Conservation (phyloP, 768 basidiomycete genomes). For the Kwoniella botswanensis region DNA sequence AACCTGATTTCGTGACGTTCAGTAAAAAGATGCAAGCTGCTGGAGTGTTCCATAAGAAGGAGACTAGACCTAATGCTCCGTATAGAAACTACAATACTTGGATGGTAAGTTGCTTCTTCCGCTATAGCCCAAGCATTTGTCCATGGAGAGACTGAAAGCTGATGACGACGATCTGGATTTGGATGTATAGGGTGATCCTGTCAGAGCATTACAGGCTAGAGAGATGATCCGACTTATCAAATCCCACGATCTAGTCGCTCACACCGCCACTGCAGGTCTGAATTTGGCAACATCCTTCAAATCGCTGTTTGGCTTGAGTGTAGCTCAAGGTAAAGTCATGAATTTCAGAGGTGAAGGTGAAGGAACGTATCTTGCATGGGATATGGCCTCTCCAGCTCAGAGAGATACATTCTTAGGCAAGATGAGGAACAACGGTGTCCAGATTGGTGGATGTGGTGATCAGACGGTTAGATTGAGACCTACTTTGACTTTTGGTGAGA, state of each 20-base stretch:
- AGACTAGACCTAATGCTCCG: slow-evolving; percentile 55
- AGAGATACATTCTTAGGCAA: slow-evolving; percentile 55
- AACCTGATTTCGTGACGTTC: slow-evolving; percentile 62
- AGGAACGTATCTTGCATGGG: slow-evolving; percentile 60
- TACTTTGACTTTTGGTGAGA: slow-evolving; percentile 58
- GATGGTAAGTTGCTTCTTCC: slow-evolving; percentile 33
- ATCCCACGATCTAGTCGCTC: slow-evolving; percentile 54
- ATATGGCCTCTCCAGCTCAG: slow-evolving; percentile 43
- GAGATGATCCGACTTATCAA: slow-evolving; percentile 59
- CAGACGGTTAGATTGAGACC: slow-evolving; percentile 52
- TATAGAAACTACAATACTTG: slow-evolving; percentile 59
- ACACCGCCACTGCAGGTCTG: slow-evolving; percentile 56
- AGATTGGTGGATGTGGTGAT: slow-evolving; percentile 58
- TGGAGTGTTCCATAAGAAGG: slow-evolving; percentile 59
- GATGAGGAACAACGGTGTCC: slow-evolving; percentile 57
- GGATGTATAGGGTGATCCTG: slow-evolving; percentile 55
- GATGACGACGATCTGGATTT: not conserved
- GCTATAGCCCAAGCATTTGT: not conserved
- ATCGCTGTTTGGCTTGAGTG: slow-evolving; percentile 16
- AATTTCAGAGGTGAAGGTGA: slow-evolving; percentile 55
- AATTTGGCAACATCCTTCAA: slow-evolving; percentile 21
- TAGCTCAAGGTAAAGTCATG: slow-evolving; percentile 34
- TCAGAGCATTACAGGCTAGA: slow-evolving; percentile 58
- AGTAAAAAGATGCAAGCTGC: slow-evolving; percentile 61
- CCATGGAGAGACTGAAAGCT: not conserved